A percentile compares a stretch with the other conserved stretches of the same genome.
Evolutionary conservation across 2,329 filamentous ascomycete species (phyloP).

Genomic region (Gaeumannomyces tritici): DNA sequence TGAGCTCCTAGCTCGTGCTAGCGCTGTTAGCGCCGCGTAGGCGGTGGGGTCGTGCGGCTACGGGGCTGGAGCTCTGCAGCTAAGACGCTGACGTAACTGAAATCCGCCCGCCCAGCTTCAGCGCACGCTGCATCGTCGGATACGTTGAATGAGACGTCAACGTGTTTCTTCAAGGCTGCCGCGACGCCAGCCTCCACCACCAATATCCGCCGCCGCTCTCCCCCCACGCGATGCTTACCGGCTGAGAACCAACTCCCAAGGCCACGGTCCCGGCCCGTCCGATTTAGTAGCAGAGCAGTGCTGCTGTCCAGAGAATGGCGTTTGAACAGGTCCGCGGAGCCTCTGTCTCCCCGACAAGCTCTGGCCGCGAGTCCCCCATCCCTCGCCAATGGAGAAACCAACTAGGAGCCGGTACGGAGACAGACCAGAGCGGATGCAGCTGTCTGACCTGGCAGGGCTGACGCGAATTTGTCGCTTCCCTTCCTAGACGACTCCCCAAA

Average conservation of each 20-base stretch:
- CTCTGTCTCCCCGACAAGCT: conserved; percentile 70
- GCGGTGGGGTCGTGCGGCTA: not conserved
- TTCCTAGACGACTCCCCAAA: conserved; percentile 44
- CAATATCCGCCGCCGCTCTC: not conserved
- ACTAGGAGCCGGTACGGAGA: conserved; percentile 60
- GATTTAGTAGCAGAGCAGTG: not conserved
- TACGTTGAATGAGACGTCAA: not conserved
- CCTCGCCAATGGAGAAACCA: conserved; percentile 69
- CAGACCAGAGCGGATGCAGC: not conserved
- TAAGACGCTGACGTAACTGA: too few relatives aligned
- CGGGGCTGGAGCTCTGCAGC: not conserved
- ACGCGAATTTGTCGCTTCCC: not conserved
- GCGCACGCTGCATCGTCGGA: not conserved
- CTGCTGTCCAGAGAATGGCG: conserved; percentile 39
- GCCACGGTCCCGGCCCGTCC: not conserved
- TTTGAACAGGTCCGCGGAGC: conserved; percentile 48
- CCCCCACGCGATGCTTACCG: not conserved
- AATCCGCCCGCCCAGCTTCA: not conserved
- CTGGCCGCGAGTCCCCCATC: conserved; percentile 69
- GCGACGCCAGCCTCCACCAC: not conserved
- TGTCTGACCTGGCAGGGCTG: not conserved
- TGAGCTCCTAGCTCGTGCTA: not conserved
- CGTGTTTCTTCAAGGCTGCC: not conserved
- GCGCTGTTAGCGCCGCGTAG: not conserved
- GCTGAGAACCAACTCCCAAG: not conserved